Conservation (phyloP, 2,329 filamentous ascomycete genomes). For the Talaromyces sp. region DNA sequence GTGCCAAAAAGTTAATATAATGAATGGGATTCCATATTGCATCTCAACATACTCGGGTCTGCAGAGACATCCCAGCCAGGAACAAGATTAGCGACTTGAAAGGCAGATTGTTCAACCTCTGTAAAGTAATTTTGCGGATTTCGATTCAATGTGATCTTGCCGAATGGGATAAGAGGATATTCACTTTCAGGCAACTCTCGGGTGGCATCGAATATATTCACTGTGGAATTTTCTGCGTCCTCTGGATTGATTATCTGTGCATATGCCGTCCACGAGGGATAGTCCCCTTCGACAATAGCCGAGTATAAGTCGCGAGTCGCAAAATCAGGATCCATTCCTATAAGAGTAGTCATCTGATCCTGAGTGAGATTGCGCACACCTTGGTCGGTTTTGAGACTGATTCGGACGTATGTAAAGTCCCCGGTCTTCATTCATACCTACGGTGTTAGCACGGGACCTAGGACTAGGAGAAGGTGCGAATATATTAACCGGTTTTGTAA, state of each 20-base stretch:
- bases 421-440: not conserved
- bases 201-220: constrained; percentile 10
- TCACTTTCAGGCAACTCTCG: constrained; percentile 5
- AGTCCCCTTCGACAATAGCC: constrained; percentile 4
- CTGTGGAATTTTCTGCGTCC: constrained; percentile 7
- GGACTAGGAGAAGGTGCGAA: not conserved
- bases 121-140: constrained; percentile 13
- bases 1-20: not conserved
- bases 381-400: not conserved
- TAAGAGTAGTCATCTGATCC: constrained; percentile 26
- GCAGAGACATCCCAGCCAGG: constrained; percentile 1
- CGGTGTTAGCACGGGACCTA: not conserved
- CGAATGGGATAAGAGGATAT: constrained; percentile 11
- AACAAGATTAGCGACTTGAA: constrained; percentile 8
- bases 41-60: constrained; percentile 5
- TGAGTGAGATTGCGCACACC: constrained; percentile 18
- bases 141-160: constrained; percentile 14
- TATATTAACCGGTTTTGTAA: constrained; percentile 1
- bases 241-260: constrained; percentile 13
- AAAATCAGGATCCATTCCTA: constrained; percentile 10
- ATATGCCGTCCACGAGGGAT: constrained; percentile 13
- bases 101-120: constrained; percentile 12
- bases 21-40: not conserved
- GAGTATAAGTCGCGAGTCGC: constrained; percentile 7
- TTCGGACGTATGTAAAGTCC: not conserved